Evolutionary conservation across 345 rosid species (phyloP), one percentile per base, ranked within the genome.

Genomic region (Zanthoxylum bungeanum): DNA sequence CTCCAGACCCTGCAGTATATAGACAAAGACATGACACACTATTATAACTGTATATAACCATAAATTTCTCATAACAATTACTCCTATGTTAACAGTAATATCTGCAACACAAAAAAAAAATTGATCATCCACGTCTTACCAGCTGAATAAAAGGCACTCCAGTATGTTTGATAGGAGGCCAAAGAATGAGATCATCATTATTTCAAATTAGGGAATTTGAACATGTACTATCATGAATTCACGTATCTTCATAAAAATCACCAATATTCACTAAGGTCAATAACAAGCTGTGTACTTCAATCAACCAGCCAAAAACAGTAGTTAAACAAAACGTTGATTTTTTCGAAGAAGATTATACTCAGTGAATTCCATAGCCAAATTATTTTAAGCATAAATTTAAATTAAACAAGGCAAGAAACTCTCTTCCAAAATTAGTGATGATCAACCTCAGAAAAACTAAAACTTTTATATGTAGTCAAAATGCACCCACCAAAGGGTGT

Each of bases 1-100:
- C 82, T 88, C 90, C 76, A 83, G 72, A 70, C 83, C 92, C 91
- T 86, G 75, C 60, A 80, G 50, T 49, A 37, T 64, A 65, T 4
- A 28, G 2, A 52, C 24, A 44, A 21, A 50, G 31, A 42, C 62
- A 11, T 1, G 25, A n/a, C n/a, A n/a, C n/a, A n/a, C n/a, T n/a
- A n/a, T n/a, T n/a, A n/a, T n/a, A n/a, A n/a, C n/a, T n/a, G n/a
- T n/a, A n/a, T n/a, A n/a, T n/a, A n/a, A n/a, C n/a, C 21, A 37
- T 36, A 44, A 34, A 56, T 31, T 57, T n/a, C n/a, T 59, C 27
- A 30, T 16, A 27, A 21, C n/a, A 49, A 28, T 33, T 31, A 66
- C 4, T 19, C 24, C 42, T 16, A 47, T 9, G 11, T 44, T 46
- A 46, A 44, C 47, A 3, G 33, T 44, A 63, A 0, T 63, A 12